These are phyloP conservation scores for Carex arenaria DNA, from an alignment of 202 grass and related monocot genomes.

Conservation along the genomic window DNA sequence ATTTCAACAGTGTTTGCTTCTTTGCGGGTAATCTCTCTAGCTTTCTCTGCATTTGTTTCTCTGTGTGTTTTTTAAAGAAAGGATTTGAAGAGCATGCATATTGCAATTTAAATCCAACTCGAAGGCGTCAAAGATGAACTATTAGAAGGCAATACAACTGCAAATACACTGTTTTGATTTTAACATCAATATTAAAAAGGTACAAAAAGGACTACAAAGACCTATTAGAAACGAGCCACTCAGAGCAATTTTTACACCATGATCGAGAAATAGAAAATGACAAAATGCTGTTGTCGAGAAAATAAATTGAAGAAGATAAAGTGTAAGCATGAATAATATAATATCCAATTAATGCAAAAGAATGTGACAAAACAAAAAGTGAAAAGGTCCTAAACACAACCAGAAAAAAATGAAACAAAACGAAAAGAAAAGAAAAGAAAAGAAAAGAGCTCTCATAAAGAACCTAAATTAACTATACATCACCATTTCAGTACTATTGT, in stretches of 20 bases:
- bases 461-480: neutral
- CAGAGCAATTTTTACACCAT: neutral
- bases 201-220: neutral
- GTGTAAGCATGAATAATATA: neutral
- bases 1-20: conserved; percentile 85
- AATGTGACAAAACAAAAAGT: neutral
- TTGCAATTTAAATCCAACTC: neutral
- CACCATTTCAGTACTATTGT: neutral
- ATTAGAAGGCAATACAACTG: neutral
- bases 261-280: neutral
- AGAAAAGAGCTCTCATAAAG: neutral
- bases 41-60: neutral
- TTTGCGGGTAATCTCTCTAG: conserved; percentile 52
- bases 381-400: neutral
- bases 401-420: neutral
- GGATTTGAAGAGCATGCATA: neutral
- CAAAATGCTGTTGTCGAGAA: neutral
- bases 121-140: neutral
- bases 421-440: neutral
- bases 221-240: neutral
- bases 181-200: neutral
- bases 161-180: neutral
- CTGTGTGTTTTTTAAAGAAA: neutral
- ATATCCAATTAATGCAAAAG: neutral
- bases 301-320: neutral